Percentiles rank a stretch among this genome's conserved stretches.
phyloP scores from a whole-genome alignment of 2,329 filamentous ascomycete species.

The Trematosphaeria pertusa region DNA sequence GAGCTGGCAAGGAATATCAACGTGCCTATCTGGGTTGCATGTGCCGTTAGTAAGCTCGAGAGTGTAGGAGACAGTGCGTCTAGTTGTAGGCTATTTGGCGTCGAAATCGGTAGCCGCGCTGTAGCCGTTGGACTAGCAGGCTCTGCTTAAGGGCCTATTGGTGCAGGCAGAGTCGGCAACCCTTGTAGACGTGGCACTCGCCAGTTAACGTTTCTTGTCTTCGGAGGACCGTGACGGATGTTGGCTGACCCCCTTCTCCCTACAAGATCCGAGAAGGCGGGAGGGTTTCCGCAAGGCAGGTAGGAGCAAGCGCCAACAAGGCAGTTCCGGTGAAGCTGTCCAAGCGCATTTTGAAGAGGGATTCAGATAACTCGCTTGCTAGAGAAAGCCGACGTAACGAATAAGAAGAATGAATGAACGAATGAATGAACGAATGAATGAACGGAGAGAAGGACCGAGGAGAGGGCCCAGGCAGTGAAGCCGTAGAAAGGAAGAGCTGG shows the following conservation, averaged over 20 bases:
- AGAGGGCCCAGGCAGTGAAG: not conserved
- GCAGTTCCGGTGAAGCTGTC: slow-evolving; percentile 12
- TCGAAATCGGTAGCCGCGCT: slow-evolving; percentile 51
- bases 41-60: slow-evolving; percentile 47
- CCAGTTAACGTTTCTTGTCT: not conserved
- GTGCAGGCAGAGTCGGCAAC: slow-evolving; percentile 40
- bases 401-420: not conserved
- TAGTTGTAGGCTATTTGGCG: slow-evolving; percentile 45
- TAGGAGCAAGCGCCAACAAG: slow-evolving; percentile 23
- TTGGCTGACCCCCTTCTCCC: slow-evolving; percentile 25
- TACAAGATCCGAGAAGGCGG: slow-evolving; percentile 28
- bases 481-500: no score
- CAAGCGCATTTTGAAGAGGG: slow-evolving; percentile 21
- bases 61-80: slow-evolving; percentile 43
- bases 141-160: slow-evolving; percentile 44
- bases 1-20: slow-evolving; percentile 21
- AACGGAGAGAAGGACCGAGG: not conserved
- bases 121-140: slow-evolving; percentile 49
- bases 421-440: not conserved
- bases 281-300: slow-evolving; percentile 20
- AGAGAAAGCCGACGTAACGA: no score
- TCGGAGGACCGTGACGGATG: slow-evolving; percentile 10
- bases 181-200: slow-evolving; percentile 17
- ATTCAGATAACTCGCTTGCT: no score
- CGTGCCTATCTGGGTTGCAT: slow-evolving; percentile 34